A percentile compares a stretch with the other conserved stretches of the same genome.
These are phyloP conservation scores for Pichia cabralensis DNA, from an alignment of 805 yeast species.

Conservation along the genomic window DNA sequence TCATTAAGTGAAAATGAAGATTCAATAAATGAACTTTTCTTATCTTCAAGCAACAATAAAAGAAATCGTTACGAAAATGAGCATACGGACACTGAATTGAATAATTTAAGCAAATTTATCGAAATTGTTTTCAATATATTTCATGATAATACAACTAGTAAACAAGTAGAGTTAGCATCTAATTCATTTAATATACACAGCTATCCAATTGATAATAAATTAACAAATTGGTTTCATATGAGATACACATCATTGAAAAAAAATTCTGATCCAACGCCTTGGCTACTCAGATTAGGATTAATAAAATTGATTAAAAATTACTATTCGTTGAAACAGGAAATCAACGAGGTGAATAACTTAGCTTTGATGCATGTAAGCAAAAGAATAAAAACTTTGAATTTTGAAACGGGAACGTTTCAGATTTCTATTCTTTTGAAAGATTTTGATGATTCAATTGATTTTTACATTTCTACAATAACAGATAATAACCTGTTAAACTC, in stretches of 20 bases:
- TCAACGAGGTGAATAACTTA: too few species aligned
- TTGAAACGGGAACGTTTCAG: too few species aligned
- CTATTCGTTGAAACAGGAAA: too few species aligned
- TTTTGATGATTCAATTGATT: too few species aligned
- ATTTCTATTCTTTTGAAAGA: too few species aligned
- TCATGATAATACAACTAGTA: slow-evolving; percentile 7
- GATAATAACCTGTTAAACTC: too few species aligned
- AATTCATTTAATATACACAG: slow-evolving; percentile 12
- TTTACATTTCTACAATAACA: too few species aligned
- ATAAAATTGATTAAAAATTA: slow-evolving; percentile 24
- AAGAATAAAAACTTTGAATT: too few species aligned
- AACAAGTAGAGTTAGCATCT: slow-evolving; percentile 5
- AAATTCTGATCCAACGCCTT: slow-evolving; percentile 18
- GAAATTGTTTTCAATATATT: slow-evolving; percentile 13
- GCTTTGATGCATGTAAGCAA: too few species aligned
- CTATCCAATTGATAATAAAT: slow-evolving; percentile 3
- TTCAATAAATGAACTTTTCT: neutral
- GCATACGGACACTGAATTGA: too few species aligned
- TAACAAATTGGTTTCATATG: slow-evolving; percentile 18
- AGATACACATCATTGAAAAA: slow-evolving; percentile 9
- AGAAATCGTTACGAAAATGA: neutral
- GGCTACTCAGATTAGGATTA: slow-evolving; percentile 34
- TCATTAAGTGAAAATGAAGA: slow-evolving; percentile 7
- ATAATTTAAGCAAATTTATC: slow-evolving; percentile 11
- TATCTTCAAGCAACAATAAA: neutral